Evolutionary conservation across 2,329 filamentous ascomycete genomes (phyloP), one percentile per base, ranked within the genome.

Genomic region (Parastagonospora nodorum): DNA sequence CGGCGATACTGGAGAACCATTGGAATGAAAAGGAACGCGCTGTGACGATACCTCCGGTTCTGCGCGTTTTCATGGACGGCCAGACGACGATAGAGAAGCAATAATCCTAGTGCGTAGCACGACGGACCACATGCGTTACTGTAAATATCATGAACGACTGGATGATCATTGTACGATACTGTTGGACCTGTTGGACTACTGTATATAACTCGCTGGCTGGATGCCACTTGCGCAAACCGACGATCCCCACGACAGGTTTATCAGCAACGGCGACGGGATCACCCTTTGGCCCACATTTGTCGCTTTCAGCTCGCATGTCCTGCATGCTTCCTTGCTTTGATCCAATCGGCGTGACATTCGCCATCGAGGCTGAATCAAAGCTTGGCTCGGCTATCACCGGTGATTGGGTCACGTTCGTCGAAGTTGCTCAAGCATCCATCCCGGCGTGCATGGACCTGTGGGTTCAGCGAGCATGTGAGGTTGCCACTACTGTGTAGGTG

Each of bases 1-100:
- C 94, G 19, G 92, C 92, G 5, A 81, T 99, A 43, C 71, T 99
- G 58, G 94, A 99, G 79, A 91, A 92, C 66, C 88, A 91, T 1
- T 99, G 92, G 89, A 84, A 94, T 66, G 88, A 92, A 66, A 68
- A 78, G 19, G 80, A 80, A 15, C 80, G 79, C 64, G 83, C 82
- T 1, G 89, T 97, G 7, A 77, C 79, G 1, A 83, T 99, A 6
- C 94, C 94, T 0, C 84, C 90, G 74, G 89, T 88, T 14, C 74
- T 99, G 69, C 81, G 88, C 67, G 85, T 84, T 16, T 97, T 87
- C 82, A 96, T 99, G 92, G 88, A 87, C 50, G 74, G 73, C 1
- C 58, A 68, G 48, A 66, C 68, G 28, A 66, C 58, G 50, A 74
- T 75, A 39, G 46, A 64, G 45, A n/a, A 57, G 41, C 38, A 51